Evolutionary conservation across 768 basidiomycete species (phyloP), one percentile per base, ranked within the genome.

Genomic region (Xerocomus brunneocitrinus): DNA sequence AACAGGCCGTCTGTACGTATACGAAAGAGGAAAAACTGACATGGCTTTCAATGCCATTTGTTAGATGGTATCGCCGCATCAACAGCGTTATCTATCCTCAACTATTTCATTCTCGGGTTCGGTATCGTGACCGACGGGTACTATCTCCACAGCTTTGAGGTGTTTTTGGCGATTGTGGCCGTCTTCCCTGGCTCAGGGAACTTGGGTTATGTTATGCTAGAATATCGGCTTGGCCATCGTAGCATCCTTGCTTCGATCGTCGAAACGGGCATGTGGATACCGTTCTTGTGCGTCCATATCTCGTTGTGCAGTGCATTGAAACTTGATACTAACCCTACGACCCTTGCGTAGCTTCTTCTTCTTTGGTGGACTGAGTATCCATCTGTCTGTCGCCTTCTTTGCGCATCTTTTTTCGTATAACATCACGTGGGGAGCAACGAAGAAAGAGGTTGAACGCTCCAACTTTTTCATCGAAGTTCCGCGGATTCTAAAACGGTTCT

Each of bases 401-500:
- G 76, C 80, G 0, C 82, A 84, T 67, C 39, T 83, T 48, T 78
- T 82, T 62, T 79, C 79, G 27, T 84, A 82, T 67, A 78, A 84
- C 67, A 78, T 80, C 58, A 71, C 69, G 6, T 84, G 83, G 83
- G 74, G 76, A 2, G 76, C 81, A 13, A 84, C 83, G 6, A 78
- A 81, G 62, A 94, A 92, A 78, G 88, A 90, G 67, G 90, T 95
- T 36, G 87, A 93, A 67, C 79, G 82, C 31, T 89, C 87, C 24
- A 95, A 94, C 66, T 93, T 95, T 75, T 93, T 89, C 79, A 80
- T 87, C 47, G 92, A 95, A 66, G 83, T 93, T 12, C 93, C 93
- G 1, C 81, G 82, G 52, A 92, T 95, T 65, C 73, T 86, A 63
- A 82, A 83, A 58, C 85, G 91, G 4, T 95, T 90, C 73, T 84